phyloP scores from a whole-genome alignment of 768 basidiomycete genomes.

The Boletus tomentosulus region DNA sequence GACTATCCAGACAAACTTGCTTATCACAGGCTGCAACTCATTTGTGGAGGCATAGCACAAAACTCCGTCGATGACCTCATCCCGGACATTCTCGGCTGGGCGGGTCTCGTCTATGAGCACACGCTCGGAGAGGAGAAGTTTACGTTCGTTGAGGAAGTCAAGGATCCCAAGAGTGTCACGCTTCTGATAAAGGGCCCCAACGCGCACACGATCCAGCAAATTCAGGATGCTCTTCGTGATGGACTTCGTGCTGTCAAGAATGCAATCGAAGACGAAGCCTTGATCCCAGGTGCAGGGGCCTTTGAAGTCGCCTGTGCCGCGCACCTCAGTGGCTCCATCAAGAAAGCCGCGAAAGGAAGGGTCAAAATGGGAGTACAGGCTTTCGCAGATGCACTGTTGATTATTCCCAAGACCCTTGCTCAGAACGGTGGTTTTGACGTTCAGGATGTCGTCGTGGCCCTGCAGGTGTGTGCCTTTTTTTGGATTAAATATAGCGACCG shows the following conservation, averaged over 20 bases:
- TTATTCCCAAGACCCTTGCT: slow-evolving; percentile 96
- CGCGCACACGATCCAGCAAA: slow-evolving; percentile 91
- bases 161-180: slow-evolving; percentile 91
- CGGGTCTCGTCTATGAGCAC: slow-evolving; percentile 98
- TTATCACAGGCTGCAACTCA: slow-evolving; percentile 71
- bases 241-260: slow-evolving; percentile 97
- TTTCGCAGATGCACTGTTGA: slow-evolving; percentile 88
- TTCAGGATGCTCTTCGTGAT: slow-evolving; percentile 97
- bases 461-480: slow-evolving; percentile 57
- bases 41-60: slow-evolving; percentile 92
- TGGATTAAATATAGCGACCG: slow-evolving; percentile 6
- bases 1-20: slow-evolving; percentile 20
- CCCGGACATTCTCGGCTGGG: slow-evolving; percentile 91
- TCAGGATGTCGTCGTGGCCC: slow-evolving; percentile 86
- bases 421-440: slow-evolving; percentile 97
- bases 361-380: slow-evolving; percentile 98
- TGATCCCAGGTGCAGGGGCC: slow-evolving; percentile 96
- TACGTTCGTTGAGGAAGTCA: slow-evolving; percentile 97
- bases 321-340: slow-evolving; percentile 73
- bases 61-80: slow-evolving; percentile 97
- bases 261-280: slow-evolving; percentile 81
- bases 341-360: slow-evolving; percentile 86
- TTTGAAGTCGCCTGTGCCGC: slow-evolving; percentile 93
- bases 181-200: slow-evolving; percentile 98
- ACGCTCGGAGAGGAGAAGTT: slow-evolving; percentile 98